These are phyloP conservation scores for Claviceps citrina DNA, from an alignment of 2,329 filamentous ascomycete genomes.

Conservation along the genomic window DNA sequence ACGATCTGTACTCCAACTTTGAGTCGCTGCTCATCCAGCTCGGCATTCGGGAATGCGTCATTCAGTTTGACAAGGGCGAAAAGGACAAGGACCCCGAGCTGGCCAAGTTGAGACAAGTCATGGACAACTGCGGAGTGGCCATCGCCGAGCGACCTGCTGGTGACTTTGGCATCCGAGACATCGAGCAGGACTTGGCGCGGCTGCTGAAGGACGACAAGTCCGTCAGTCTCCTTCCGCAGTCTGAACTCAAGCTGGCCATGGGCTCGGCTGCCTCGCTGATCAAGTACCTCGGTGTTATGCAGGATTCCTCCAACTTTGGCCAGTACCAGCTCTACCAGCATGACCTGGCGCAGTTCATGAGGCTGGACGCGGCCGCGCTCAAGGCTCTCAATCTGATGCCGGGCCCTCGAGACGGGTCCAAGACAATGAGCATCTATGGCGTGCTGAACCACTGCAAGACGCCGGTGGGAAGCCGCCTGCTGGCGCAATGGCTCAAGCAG, in stretches of 20 bases:
- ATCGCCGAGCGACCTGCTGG: conserved; percentile 61
- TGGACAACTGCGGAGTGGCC: conserved; percentile 82
- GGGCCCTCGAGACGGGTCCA: conserved; percentile 82
- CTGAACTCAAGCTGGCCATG: conserved; percentile 91
- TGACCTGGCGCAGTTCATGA: conserved; percentile 95
- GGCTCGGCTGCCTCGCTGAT: conserved; percentile 84
- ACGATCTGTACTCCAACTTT: conserved; percentile 95
- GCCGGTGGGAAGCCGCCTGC: conserved; percentile 71
- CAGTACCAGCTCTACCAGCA: conserved; percentile 97
- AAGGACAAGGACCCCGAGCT: conserved; percentile 85
- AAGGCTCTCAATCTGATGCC: conserved; percentile 96
- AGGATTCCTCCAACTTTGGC: conserved; percentile 87
- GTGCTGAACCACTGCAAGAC: conserved; percentile 97
- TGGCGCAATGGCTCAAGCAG: conserved; percentile 96
- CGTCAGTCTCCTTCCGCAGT: conserved; percentile 64
- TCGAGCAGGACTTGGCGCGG: conserved; percentile 84
- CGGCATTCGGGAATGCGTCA: conserved; percentile 80
- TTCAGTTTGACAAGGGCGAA: conserved; percentile 63
- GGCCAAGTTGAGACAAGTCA: conserved; percentile 71
- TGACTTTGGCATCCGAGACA: conserved; percentile 81
- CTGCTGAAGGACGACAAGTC: conserved; percentile 76
- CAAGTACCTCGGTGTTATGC: conserved; percentile 81
- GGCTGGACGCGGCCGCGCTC: conserved; percentile 83
- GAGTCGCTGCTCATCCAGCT: conserved; percentile 92
- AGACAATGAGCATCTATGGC: conserved; percentile 92